Conservation (phyloP, 192 early-diverging fungal species). For the Chytriomyces sp. region DNA sequence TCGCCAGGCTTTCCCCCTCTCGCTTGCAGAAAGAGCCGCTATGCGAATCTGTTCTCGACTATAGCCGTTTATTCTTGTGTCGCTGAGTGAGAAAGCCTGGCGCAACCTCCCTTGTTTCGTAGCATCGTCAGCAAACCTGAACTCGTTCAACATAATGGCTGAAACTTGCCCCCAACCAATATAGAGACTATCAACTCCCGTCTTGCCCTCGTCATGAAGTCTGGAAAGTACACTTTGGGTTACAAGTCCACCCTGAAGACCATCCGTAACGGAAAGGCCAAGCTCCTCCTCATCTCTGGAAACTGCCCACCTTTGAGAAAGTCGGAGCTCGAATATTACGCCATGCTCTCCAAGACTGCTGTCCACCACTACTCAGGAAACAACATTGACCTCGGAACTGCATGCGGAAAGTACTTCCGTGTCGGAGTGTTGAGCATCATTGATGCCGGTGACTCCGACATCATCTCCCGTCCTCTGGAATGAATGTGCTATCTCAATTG, state of each 20-base stretch:
- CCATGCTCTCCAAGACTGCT: slow-evolving; percentile 99
- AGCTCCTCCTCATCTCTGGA: slow-evolving; percentile 98
- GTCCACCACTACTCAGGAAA: slow-evolving; percentile 99
- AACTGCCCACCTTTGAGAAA: slow-evolving; percentile 99
- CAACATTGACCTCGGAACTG: slow-evolving; percentile 99
- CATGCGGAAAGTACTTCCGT: slow-evolving; percentile 99
- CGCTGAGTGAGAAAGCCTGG: too few relatives aligned
- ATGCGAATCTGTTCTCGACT: too few relatives aligned
- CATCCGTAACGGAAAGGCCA: slow-evolving; percentile 96
- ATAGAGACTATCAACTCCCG: slow-evolving; percentile 97
- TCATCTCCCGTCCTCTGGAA: slow-evolving; percentile 55
- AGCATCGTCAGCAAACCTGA: too few relatives aligned
- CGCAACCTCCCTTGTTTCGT: too few relatives aligned
- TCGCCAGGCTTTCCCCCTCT: not conserved
- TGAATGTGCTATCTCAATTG: too few relatives aligned
- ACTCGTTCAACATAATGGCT: too few relatives aligned
- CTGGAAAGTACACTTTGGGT: slow-evolving; percentile 96
- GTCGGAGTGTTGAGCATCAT: slow-evolving; percentile 93
- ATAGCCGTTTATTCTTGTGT: too few relatives aligned
- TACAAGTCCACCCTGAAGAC: slow-evolving; percentile 99
- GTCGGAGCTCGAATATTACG: slow-evolving; percentile 99
- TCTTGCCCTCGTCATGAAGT: slow-evolving; percentile 99
- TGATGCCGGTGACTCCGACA: slow-evolving; percentile 97
- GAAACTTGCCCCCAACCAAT: not conserved
- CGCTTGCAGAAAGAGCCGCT: too few relatives aligned